Base-by-base conservation (phyloP, 768 basidiomycete species). In the Termitomyces sp. region DNA sequence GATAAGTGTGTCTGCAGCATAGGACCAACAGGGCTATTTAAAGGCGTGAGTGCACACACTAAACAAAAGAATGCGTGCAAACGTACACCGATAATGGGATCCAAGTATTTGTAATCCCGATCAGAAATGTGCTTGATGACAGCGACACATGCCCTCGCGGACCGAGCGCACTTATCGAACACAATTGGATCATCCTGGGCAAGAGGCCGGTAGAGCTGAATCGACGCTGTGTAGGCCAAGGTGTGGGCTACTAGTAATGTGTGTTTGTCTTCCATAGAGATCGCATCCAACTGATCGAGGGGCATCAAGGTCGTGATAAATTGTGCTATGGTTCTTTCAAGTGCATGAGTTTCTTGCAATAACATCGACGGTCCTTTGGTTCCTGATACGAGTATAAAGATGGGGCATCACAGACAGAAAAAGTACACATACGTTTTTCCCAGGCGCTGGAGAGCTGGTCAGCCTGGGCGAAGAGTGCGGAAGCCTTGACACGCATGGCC, bases 31-130 rank as follows among this genome's bases (percentile, higher is more conserved):
- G 9, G 84, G 81, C 89, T 89, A 16, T 51, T 36, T 30, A 57
- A 44, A 40, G 64, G 49, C 22, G 32, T 50, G 32, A 57, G 65
- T 43, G 32, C n/a, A n/a, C 13, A 53, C 45, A 33, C 61, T 37
- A 42, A 45, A n/a, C n/a, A n/a, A 9, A 57, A 39, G 56, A 44
- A 43, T 60, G 49, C 13, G 32, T 30, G 39, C 5, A 27, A 22
- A 72, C 87, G 62, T 75, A 91, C 89, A 52, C 86, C 88, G 60
- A 91, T 78, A 61, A 91, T 82, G 26, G 89, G 89, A 72, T 92
- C 89, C n/a, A 91, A 77, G 70, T 83, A 87, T 39, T 81, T 79
- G 61, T 82, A 87, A 64, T 91, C 88, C 63, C 79, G 70, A 26
- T 89, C 86, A 26, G 77, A 69, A 55, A 90, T 76, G 59, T 83